Conservation (phyloP, 2,329 filamentous ascomycete genomes). For the Cladosporium halotolerans region DNA sequence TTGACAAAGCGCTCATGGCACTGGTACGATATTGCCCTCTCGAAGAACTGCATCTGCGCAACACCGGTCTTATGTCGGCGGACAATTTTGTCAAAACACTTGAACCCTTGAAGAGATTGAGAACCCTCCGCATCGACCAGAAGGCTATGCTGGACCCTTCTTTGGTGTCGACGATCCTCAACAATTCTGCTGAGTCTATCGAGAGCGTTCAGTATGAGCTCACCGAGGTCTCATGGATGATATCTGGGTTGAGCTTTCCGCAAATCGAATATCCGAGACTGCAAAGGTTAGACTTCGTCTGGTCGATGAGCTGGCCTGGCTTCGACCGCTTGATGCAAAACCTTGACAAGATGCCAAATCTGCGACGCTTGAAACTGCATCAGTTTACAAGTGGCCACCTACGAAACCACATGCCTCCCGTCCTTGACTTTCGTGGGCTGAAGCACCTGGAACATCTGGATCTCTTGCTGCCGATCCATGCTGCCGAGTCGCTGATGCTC, state of each 20-base stretch:
- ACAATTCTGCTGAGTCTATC: background rate
- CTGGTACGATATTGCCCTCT: slow-evolving; percentile 33
- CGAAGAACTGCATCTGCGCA: slow-evolving; percentile 29
- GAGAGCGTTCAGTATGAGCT: no score
- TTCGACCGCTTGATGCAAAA: no score
- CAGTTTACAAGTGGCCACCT: background rate
- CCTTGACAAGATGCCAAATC: background rate
- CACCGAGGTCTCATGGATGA: no score
- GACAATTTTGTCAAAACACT: slow-evolving; percentile 16
- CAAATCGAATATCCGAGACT: background rate
- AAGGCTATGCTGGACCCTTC: background rate
- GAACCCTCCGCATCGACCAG: slow-evolving; percentile 14
- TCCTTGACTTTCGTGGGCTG: background rate
- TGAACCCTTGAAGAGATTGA: slow-evolving; percentile 15
- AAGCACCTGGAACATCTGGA: background rate
- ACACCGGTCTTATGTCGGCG: slow-evolving; percentile 21
- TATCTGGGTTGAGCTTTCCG: background rate
- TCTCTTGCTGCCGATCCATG: background rate
- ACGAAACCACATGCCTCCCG: background rate
- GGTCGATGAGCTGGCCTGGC: background rate
- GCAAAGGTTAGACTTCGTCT: background rate
- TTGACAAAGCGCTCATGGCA: slow-evolving; percentile 34
- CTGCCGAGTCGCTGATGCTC: background rate
- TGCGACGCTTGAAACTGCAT: background rate
- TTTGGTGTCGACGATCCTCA: background rate